These are phyloP conservation scores for Thymus mandschuricus DNA, from an alignment of 257 asterid species.

Conservation along the genomic window DNA sequence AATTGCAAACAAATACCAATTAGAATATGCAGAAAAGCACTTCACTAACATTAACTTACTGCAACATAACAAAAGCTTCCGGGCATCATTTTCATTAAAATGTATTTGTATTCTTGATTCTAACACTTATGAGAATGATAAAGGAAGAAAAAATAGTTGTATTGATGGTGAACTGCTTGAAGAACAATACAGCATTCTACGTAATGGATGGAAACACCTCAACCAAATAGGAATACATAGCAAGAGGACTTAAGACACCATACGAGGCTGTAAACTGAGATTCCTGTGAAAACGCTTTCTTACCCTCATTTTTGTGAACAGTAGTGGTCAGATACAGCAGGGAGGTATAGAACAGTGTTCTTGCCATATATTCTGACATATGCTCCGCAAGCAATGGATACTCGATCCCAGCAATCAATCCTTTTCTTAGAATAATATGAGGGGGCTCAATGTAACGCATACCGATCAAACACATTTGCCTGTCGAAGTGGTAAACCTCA, in stretches of 20 bases:
- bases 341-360: conserved; percentile 84
- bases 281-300: conserved; percentile 7
- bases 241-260: neutral
- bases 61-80: neutral
- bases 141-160: neutral
- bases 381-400: conserved; percentile 90
- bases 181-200: neutral
- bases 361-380: conserved; percentile 82
- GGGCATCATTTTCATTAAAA: neutral
- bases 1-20: conserved; percentile 27
- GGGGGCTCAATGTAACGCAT: conserved; percentile 97
- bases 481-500: conserved; percentile 92
- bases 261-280: conserved; percentile 1
- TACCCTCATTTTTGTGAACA: conserved; percentile 88
- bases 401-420: conserved; percentile 81
- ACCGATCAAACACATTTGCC: conserved; percentile 84
- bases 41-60: conserved; percentile 9
- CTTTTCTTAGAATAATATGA: conserved; percentile 89
- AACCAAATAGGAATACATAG: neutral
- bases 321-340: conserved; percentile 85
- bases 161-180: neutral
- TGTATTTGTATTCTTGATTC: neutral
- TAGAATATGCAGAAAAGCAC: conserved; percentile 19
- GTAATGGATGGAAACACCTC: neutral
- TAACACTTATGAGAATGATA: neutral